Conservation (phyloP, 257 asterid genomes). For the Parsonsia alboflavescens region DNA sequence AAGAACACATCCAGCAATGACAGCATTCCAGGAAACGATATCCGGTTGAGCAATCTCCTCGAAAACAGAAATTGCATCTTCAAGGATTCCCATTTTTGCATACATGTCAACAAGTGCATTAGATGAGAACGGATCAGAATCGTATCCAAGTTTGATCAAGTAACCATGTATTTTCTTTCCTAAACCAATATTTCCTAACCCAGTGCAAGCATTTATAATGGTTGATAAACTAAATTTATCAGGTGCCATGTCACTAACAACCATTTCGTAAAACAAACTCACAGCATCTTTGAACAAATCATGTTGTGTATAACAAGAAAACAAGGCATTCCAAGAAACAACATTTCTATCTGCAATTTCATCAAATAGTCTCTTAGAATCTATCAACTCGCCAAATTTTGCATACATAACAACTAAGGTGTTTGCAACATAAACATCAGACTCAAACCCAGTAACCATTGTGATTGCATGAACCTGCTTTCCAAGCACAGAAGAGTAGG, state of each 20-base stretch:
- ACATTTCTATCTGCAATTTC: conserved; percentile 58
- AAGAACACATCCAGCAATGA: conserved; percentile 63
- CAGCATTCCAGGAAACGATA: conserved; percentile 71
- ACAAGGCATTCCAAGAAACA: conserved; percentile 67
- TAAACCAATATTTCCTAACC: conserved; percentile 42
- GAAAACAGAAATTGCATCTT: conserved; percentile 46
- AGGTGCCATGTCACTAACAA: conserved; percentile 46
- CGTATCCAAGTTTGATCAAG: conserved; percentile 59
- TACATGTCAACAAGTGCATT: conserved; percentile 80
- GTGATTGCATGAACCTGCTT: conserved; percentile 61
- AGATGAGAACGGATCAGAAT: conserved; percentile 54
- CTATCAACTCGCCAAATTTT: conserved; percentile 43
- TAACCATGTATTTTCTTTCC: conserved; percentile 65
- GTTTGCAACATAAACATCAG: conserved; percentile 64
- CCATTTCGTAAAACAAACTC: conserved; percentile 54
- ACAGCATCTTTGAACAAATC: conserved; percentile 52
- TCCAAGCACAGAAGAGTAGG: conserved; percentile 38
- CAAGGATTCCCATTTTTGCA: conserved; percentile 52
- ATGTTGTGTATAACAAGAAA: conserved; percentile 47
- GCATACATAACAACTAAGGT: conserved; percentile 63
- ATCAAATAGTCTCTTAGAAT: conserved; percentile 62
- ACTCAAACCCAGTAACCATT: conserved; percentile 51
- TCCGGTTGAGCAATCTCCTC: conserved; percentile 41
- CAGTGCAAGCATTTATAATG: conserved; percentile 56
- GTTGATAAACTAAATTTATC: conserved; percentile 75